Base-by-base conservation (phyloP, 768 basidiomycete genomes). In the Hericium alpestre region DNA sequence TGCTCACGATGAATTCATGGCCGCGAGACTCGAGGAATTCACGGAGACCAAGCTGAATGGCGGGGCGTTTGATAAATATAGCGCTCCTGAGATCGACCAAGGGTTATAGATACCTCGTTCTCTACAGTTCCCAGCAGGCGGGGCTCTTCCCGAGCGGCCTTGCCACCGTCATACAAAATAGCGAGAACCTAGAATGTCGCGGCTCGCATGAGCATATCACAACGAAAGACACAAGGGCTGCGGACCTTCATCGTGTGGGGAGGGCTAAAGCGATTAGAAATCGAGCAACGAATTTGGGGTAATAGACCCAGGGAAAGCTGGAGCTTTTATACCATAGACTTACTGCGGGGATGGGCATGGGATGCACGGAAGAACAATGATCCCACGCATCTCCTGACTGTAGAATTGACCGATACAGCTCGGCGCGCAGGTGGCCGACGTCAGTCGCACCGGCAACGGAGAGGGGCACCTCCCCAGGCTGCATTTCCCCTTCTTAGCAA, bases 81-180 rank as follows among this genome's bases (percentile, higher is more conserved):
- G 49, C n/a, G 15, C 10, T 11, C 49, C 16, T 9, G 25, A 51
- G 16, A 9, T 18, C 10, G 23, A 22, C 1, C 25, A 8, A 7
- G 22, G 7, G 22, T 15, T 23, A 9, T 8, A 51, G 15, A 27
- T 64, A 81, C 84, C 74, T 80, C 73, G 70, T 89, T 90, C 69
- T 90, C 85, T 54, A 79, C 75, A n/a, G 87, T 86, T 51, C 87
- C 87, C 18, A 87, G 74, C 16, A 87, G 80, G 66, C 84, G 81
- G 38, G 81, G 77, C 66, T 87, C 84, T 58, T 81, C 71, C 58
- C 69, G 60, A 57, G 86, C 84, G 58, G 82, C 78, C 58, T 78
- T 63, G 63, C 73, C 75, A 65, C 84, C 85, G 59, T 77, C 74
- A 70, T 84, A 86, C 51, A 86, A 74, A 64, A 86, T 82, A 65